These are phyloP conservation scores for Suillus paluster DNA, from an alignment of 768 basidiomycete genomes.

Conservation along the genomic window DNA sequence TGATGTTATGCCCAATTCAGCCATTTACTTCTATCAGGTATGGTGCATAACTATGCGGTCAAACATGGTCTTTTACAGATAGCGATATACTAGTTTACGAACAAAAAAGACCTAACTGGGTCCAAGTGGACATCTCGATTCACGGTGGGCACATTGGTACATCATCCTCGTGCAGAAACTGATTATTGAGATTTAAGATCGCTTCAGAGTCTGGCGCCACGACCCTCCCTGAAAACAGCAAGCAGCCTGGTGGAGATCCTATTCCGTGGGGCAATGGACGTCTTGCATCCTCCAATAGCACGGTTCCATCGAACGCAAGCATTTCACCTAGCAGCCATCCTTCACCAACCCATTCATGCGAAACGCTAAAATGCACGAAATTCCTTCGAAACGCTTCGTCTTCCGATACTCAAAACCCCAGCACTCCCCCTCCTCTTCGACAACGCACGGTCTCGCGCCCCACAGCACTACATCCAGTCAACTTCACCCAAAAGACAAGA, in stretches of 20 bases:
- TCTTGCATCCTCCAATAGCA: conserved; percentile 4
- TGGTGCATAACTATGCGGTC: not conserved
- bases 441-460: not conserved
- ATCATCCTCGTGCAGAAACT: not conserved
- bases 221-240: conserved; percentile 28
- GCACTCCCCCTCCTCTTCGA: not conserved
- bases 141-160: conserved; percentile 28
- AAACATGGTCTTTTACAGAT: not conserved
- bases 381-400: not conserved
- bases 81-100: conserved; percentile 30
- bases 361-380: not conserved
- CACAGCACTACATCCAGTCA: not conserved
- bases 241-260: conserved; percentile 39
- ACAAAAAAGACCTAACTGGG: conserved; percentile 24
- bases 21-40: conserved; percentile 48
- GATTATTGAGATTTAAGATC: conserved; percentile 28
- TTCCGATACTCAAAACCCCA: not conserved
- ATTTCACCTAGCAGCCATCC: not conserved
- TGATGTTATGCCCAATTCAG: conserved; percentile 39
- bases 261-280: conserved; percentile 43
- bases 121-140: conserved; percentile 45
- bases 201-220: conserved; percentile 34
- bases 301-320: not conserved
- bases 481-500: not conserved
- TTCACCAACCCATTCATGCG: not conserved